Base-by-base conservation (phyloP, 495 filamentous ascomycete genomes). In the Aspergillus baeticus region DNA sequence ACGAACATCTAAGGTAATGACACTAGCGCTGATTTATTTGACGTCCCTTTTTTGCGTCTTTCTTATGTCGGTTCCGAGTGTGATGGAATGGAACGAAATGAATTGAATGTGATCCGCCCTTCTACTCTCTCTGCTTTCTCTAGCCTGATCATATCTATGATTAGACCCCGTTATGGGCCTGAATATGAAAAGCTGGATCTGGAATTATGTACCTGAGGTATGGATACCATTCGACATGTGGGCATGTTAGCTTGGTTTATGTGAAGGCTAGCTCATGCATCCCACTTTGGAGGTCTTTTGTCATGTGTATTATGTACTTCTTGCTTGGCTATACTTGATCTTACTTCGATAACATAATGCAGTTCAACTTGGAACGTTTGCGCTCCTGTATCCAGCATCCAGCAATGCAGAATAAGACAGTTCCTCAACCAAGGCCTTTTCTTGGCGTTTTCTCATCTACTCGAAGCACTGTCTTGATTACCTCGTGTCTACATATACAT, bases 1-100 rank as follows among this genome's bases (percentile, higher is more conserved):
- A 52, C 33, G 35, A 42, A 41, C 49, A 38, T 22, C 7, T 52
- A 42, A 52, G 49, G 22, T 52, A 52, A 52, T 52, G 49, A 52
- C 49, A 23, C 35, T 2, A 52, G 36, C 36, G 49, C 17, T 41
- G 36, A 14, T 38, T 29, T 38, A 17, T 42, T 26, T 39, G 21
- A 6, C n/a, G n/a, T 29, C 26, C 26, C 26, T 48, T 50, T 51
- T 7, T 37, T 36, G 22, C 14, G 10, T 44, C 33, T 36, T 20
- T 41, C 26, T 22, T 49, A 34, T 48, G 22, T 37, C 52, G 49
- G 31, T 52, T 21, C 33, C 10, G 22, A 15, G 5, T 26, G 15
- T 20, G 29, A 41, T 42, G 49, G 17, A 39, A 29, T 29, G 26
- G 8, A 29, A 29, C 8, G 26, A 29, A 29, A 29, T 29, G 26